Evolutionary conservation across 257 asterid species (phyloP).

Genomic region (Rhazya stricta): DNA sequence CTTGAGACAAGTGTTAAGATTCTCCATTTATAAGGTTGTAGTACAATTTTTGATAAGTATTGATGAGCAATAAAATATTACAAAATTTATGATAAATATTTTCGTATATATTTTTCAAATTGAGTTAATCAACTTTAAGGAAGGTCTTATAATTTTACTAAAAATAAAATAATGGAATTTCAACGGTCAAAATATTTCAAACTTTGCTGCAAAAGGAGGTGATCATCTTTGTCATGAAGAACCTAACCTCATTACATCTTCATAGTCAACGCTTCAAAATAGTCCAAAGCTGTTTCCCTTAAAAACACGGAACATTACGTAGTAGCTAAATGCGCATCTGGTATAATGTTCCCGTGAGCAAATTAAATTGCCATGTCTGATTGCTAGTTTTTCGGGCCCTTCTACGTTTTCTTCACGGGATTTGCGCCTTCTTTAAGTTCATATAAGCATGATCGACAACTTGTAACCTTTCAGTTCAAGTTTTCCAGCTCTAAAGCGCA

Average conservation of each 20-base stretch:
- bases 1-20: no score
- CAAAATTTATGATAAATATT: no score
- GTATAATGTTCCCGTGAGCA: neutral
- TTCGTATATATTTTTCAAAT: no score
- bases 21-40: no score
- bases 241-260: neutral
- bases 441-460: constrained; percentile 10
- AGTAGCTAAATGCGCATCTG: neutral
- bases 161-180: neutral
- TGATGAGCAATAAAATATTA: no score
- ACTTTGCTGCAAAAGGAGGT: constrained; percentile 12
- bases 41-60: no score
- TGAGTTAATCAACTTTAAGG: no score
- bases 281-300: neutral
- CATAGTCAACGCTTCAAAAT: constrained; percentile 25
- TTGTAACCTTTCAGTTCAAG: constrained; percentile 19
- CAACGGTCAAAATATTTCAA: constrained; percentile 12
- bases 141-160: no score
- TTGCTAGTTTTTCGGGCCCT: constrained; percentile 16
- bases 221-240: neutral
- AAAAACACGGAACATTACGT: neutral
- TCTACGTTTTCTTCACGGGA: constrained; percentile 20
- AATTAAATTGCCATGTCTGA: neutral
- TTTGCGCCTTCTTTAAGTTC: constrained; percentile 13
- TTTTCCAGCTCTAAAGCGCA: constrained; percentile 32